Evolutionary conservation across 768 basidiomycete genomes (phyloP), one percentile per base, ranked within the genome.

Genomic region (Amanita jacksonii): DNA sequence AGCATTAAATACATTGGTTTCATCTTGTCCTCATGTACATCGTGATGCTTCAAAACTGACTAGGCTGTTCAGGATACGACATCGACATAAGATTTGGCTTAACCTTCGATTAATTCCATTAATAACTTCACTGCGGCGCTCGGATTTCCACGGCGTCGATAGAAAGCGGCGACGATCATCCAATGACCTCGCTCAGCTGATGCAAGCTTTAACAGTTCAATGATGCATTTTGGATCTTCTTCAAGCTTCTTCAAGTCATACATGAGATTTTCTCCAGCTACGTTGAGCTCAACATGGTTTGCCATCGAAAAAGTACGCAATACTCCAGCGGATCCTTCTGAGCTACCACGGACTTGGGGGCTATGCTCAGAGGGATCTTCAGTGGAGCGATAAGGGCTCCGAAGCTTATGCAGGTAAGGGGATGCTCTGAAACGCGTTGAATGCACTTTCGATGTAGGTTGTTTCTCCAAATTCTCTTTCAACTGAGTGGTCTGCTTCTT

Each of bases 161-260:
- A 79, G 49, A 67, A 63, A 1, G 68, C 74, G 5, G 61, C 76
- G 13, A 75, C 72, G 9, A 70, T 60, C 66, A 79, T 71, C 74
- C 77, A 80, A 47, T 64, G 72, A 22, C 66, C 73, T 38, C 69
- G 64, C 49, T 74, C 74, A 35, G 68, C 67, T 4, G 59, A 57
- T 2, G 72, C 66, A 4, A 57, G 47, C 45, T 65, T 69, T 4
- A 81, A 61, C 8, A 77, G 54, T 31, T 63, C 56, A 27, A 77
- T 73, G 41, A 75, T 66, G 6, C 62, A 55, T 22, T 52, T 49
- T 5, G 73, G 70, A 52, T 76, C 62, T n/a, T 62, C 59, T 45
- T 67, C 63, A 13, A 76, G 62, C 13, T 57, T 48, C 2, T 63
- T 54, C 12, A 78, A 65, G 49, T 74, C 66, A 50, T 63, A 70